phyloP scores from a whole-genome alignment of 768 basidiomycete genomes.

The Tulasnella sp. region DNA sequence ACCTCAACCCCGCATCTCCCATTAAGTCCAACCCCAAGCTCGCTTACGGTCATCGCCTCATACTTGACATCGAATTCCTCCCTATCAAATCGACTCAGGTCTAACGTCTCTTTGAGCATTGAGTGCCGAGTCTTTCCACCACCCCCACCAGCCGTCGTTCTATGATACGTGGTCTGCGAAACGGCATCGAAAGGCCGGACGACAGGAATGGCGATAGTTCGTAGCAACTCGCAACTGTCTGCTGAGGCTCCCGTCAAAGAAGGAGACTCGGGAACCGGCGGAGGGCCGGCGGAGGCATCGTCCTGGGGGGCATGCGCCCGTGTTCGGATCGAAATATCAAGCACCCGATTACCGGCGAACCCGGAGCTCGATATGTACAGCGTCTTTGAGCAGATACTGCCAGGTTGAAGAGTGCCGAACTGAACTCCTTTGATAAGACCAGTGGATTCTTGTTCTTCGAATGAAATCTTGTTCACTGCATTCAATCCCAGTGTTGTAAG shows the following conservation, averaged over 20 bases:
- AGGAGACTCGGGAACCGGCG: background rate
- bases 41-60: background rate
- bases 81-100: conserved; percentile 42
- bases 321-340: conserved; percentile 76
- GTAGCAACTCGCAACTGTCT: conserved; percentile 44
- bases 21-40: conserved; percentile 26
- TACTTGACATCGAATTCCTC: conserved; percentile 39
- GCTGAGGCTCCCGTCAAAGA: background rate
- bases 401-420: conserved; percentile 53
- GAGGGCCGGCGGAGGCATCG: conserved; percentile 16
- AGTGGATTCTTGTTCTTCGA: conserved; percentile 54
- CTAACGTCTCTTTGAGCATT: conserved; percentile 15
- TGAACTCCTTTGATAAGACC: conserved; percentile 62
- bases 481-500: conserved; percentile 26
- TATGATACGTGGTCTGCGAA: conserved; percentile 45
- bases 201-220: conserved; percentile 55
- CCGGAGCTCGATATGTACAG: conserved; percentile 52
- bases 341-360: conserved; percentile 51
- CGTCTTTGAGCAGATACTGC: conserved; percentile 45
- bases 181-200: conserved; percentile 46
- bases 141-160: conserved; percentile 22
- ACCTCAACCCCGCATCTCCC: conserved; percentile 50
- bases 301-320: conserved; percentile 23
- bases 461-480: conserved; percentile 35
- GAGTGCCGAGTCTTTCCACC: background rate